Percentiles rank a stretch among this genome's conserved stretches.
These are phyloP conservation scores for Penicillium thymicola DNA, from an alignment of 2,329 filamentous ascomycete species.

Conservation along the genomic window DNA sequence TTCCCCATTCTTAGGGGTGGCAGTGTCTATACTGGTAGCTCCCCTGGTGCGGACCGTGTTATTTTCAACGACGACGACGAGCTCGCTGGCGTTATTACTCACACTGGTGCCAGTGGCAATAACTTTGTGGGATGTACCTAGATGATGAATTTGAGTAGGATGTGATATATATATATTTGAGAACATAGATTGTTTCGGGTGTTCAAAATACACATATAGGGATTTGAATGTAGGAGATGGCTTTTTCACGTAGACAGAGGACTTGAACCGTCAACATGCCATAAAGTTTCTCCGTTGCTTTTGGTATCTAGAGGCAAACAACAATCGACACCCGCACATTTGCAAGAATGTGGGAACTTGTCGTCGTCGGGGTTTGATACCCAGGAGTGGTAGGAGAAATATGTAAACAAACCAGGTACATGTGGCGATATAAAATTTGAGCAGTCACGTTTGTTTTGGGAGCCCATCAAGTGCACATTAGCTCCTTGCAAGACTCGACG, in stretches of 20 bases:
- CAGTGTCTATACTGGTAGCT: constrained; percentile 55
- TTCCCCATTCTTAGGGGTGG: constrained; percentile 56
- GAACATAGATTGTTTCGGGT: background rate
- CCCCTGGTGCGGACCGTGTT: constrained; percentile 65
- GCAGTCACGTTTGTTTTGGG: background rate
- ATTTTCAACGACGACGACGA: constrained; percentile 57
- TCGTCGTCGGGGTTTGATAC: constrained; percentile 23
- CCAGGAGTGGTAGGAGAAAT: background rate
- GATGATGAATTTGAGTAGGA: background rate
- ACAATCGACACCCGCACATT: constrained; percentile 23
- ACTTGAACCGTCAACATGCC: constrained; percentile 17
- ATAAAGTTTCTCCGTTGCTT: constrained; percentile 13
- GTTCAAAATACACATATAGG: too few species aligned
- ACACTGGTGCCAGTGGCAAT: constrained; percentile 66
- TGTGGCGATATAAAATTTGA: background rate
- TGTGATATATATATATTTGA: constrained; percentile 38
- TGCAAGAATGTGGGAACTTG: constrained; percentile 18
- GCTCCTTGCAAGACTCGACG: background rate
- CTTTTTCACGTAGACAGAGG: constrained; percentile 19
- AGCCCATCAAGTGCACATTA: background rate
- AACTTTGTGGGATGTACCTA: constrained; percentile 61
- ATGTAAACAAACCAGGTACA: background rate
- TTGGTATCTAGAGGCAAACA: constrained; percentile 22
- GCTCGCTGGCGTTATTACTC: constrained; percentile 64
- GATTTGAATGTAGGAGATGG: constrained; percentile 15